phyloP scores from a whole-genome alignment of 2,329 filamentous ascomycete species.

The Apiospora pterosperma region DNA sequence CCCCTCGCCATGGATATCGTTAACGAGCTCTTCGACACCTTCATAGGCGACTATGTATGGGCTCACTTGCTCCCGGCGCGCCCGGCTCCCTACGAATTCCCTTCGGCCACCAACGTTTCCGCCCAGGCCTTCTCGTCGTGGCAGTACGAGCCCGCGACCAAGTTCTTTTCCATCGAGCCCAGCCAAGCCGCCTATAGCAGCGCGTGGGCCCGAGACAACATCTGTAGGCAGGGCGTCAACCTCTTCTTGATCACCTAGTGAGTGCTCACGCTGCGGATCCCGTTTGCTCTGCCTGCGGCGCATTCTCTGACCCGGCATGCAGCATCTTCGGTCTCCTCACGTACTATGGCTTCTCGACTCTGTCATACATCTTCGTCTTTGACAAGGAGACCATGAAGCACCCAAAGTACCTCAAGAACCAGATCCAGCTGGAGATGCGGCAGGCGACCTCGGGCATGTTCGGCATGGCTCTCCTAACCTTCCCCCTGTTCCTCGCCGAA shows the following conservation, averaged over 20 bases:
- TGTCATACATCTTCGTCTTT: slow-evolving; percentile 87
- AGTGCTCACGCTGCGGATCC: slow-evolving; percentile 21
- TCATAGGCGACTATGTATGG: slow-evolving; percentile 76
- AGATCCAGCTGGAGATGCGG: slow-evolving; percentile 79
- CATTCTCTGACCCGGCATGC: neutral
- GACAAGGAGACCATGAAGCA: slow-evolving; percentile 87
- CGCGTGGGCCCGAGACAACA: slow-evolving; percentile 72
- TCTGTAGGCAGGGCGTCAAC: slow-evolving; percentile 68
- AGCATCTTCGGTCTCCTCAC: slow-evolving; percentile 83
- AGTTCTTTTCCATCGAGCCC: slow-evolving; percentile 67
- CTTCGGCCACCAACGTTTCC: slow-evolving; percentile 51
- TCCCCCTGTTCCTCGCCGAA: slow-evolving; percentile 77
- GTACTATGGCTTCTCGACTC: slow-evolving; percentile 79
- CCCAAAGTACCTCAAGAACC: slow-evolving; percentile 93
- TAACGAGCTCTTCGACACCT: slow-evolving; percentile 80
- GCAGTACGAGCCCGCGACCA: slow-evolving; percentile 70
- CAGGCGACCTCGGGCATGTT: slow-evolving; percentile 78
- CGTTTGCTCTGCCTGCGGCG: neutral
- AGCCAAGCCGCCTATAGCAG: slow-evolving; percentile 77
- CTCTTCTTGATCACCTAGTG: slow-evolving; percentile 87
- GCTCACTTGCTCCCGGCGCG: slow-evolving; percentile 64
- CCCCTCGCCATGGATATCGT: slow-evolving; percentile 76
- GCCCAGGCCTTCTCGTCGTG: slow-evolving; percentile 55
- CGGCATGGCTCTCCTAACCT: slow-evolving; percentile 77
- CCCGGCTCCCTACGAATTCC: slow-evolving; percentile 49